Evolutionary conservation across 768 basidiomycete species (phyloP).

Genomic region (Mycena galopus): DNA sequence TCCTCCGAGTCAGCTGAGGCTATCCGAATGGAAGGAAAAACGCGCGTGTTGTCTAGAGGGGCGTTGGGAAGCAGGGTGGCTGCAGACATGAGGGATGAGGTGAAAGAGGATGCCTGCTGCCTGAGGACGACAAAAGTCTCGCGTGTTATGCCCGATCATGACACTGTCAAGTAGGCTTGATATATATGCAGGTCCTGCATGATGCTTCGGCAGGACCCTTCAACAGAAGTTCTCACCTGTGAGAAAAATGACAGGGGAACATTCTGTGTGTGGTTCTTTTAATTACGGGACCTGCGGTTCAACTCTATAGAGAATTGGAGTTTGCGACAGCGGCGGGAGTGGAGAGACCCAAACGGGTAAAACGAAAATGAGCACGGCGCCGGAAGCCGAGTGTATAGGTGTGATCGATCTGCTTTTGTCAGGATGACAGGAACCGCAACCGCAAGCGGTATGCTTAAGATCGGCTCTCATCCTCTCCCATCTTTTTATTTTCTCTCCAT

Average conservation of each 20-base stretch:
- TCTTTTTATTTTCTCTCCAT: slow-evolving; percentile 17
- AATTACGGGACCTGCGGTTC: background rate
- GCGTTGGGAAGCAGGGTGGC: slow-evolving; percentile 46
- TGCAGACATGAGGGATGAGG: slow-evolving; percentile 24
- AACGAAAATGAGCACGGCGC: background rate
- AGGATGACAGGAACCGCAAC: background rate
- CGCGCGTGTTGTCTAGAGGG: slow-evolving; percentile 51
- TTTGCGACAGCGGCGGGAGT: background rate
- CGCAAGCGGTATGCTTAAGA: background rate
- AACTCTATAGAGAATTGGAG: background rate
- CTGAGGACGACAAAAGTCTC: background rate
- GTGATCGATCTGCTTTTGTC: background rate
- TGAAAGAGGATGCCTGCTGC: slow-evolving; percentile 2
- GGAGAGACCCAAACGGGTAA: background rate
- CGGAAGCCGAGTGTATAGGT: background rate
- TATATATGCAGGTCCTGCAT: background rate
- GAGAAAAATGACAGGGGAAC: background rate
- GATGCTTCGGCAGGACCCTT: background rate
- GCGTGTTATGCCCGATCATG: slow-evolving; percentile 17
- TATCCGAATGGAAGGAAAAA: background rate
- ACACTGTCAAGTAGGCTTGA: slow-evolving; percentile 8
- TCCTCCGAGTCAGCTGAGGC: background rate
- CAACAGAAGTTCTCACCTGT: slow-evolving; percentile 1
- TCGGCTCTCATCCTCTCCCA: background rate
- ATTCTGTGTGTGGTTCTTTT: background rate